Evolutionary conservation across 345 rosid genomes (phyloP), one percentile per base, ranked within the genome.

Genomic region (Punica granatum): DNA sequence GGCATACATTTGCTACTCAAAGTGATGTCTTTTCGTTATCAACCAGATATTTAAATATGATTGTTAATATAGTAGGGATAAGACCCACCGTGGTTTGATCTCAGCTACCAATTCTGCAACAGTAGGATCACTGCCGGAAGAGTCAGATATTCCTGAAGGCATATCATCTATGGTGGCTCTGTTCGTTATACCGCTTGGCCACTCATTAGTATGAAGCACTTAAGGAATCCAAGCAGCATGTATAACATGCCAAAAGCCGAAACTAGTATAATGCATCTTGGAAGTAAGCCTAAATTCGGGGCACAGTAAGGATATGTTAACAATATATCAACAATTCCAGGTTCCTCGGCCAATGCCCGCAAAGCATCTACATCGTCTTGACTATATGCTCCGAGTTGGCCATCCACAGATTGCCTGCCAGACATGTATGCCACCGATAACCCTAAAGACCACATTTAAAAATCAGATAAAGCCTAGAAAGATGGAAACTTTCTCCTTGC

Each of bases 331-430:
- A 87, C 79, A 10, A 89, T 77, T 73, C 92, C 95, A 66, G 92
- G 77, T 67, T 93, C 97, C 74, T 90, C 98, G 7, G 92, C 92
- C 66, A 93, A 82, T 62, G 98, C 98, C 71, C 97, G 92, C 78
- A 93, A 75, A 1, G 90, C 84, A 75, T 89, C 98, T 64, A 87
- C 88, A 79, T 93, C 97, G 69, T 86, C 92, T 79, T 90, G 85
- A 76, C 81, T 78, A 21, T 93, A 93, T 28, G 80, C 79, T 64
- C 98, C 98, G 69, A 86, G 85, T 63, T 75, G 96, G 48, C 73
- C 79, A 6, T 70, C 86, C 25, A 71, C 73, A 31, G 79, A 81
- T 70, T 67, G 86, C 85, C 81, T 87, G 69, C 98, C 97, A 75
- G 94, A 89, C 80, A 90, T 81, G 84, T 93, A 93, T 46, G 74